phyloP scores from a whole-genome alignment of 129 eudicot genomes.

The Dittrichia graveolens region DNA sequence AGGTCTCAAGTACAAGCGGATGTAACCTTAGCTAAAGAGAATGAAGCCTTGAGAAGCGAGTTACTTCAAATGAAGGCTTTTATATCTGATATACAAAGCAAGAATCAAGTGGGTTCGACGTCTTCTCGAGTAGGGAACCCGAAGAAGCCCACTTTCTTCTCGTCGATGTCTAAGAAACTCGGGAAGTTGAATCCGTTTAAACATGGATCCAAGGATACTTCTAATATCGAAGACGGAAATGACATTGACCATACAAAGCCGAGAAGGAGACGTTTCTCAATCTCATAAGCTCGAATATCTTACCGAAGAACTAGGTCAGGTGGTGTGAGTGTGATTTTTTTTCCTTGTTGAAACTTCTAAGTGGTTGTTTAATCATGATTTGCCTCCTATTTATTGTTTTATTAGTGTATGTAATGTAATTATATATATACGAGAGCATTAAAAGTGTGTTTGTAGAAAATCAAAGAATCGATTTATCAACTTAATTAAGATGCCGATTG shows the following conservation, averaged over 20 bases:
- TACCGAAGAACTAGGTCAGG: conserved; percentile 13
- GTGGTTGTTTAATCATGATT: not conserved
- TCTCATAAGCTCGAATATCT: conserved; percentile 44
- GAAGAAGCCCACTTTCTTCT: conserved; percentile 66
- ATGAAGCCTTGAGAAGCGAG: conserved; percentile 76
- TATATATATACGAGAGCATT: conserved; percentile 18
- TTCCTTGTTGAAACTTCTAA: not conserved
- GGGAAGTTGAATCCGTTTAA: conserved; percentile 92
- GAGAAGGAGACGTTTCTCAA: conserved; percentile 78
- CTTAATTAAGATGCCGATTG: not conserved
- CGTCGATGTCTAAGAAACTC: conserved; percentile 79
- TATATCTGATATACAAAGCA: conserved; percentile 61
- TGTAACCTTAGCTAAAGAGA: conserved; percentile 75
- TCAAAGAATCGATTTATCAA: conserved; percentile 12
- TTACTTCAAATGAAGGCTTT: conserved; percentile 86
- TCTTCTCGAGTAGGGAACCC: conserved; percentile 33
- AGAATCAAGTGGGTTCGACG: conserved; percentile 36
- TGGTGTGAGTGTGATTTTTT: conserved; percentile 34
- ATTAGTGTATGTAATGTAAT: conserved; percentile 18
- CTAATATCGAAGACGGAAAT: conserved; percentile 56
- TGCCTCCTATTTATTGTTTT: not conserved
- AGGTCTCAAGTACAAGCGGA: conserved; percentile 76
- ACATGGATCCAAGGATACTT: conserved; percentile 86
- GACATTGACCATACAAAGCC: conserved; percentile 81
- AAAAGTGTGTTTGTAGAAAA: conserved; percentile 24